Conservation (phyloP, 2,329 filamentous ascomycete genomes). For the Aspergillus neoniger region DNA sequence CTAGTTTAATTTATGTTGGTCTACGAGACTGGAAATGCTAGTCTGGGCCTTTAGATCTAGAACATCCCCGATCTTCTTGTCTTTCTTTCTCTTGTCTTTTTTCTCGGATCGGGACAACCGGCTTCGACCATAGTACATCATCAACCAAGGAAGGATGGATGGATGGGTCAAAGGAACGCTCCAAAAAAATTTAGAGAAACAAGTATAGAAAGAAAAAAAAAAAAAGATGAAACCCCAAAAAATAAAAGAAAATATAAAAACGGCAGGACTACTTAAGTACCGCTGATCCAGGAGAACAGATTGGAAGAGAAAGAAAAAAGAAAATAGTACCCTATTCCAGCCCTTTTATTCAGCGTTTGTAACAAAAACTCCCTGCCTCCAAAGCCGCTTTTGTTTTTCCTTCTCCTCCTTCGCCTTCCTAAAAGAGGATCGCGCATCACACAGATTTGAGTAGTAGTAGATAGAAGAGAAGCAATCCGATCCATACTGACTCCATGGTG, state of each 20-base stretch:
- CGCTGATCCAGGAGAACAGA: conserved; percentile 13
- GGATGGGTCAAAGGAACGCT: neutral
- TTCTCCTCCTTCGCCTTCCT: conserved; percentile 6
- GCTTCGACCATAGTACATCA: conserved; percentile 8
- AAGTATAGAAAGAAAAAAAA: neutral
- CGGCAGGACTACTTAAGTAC: conserved; percentile 15
- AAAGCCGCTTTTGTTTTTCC: conserved; percentile 5
- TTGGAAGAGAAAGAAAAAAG: too few relatives aligned
- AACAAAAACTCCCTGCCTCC: neutral
- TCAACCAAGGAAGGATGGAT: neutral
- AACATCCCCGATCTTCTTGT: conserved; percentile 11
- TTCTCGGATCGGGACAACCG: conserved; percentile 10
- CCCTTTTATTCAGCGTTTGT: conserved; percentile 3
- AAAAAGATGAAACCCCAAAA: neutral
- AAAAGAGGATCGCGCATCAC: conserved; percentile 17
- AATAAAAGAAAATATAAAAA: conserved; percentile 9
- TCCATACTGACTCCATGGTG: conserved; percentile 17
- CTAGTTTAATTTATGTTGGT: neutral
- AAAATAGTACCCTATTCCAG: conserved; percentile 3
- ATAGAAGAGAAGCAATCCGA: neutral
- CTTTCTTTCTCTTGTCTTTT: too few relatives aligned
- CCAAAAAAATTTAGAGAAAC: neutral
- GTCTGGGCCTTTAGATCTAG: conserved; percentile 16
- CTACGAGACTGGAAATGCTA: conserved; percentile 12
- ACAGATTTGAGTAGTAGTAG: conserved; percentile 18